phyloP scores from a whole-genome alignment of 306 rosid genomes.

The Trichosanthes truncata region DNA sequence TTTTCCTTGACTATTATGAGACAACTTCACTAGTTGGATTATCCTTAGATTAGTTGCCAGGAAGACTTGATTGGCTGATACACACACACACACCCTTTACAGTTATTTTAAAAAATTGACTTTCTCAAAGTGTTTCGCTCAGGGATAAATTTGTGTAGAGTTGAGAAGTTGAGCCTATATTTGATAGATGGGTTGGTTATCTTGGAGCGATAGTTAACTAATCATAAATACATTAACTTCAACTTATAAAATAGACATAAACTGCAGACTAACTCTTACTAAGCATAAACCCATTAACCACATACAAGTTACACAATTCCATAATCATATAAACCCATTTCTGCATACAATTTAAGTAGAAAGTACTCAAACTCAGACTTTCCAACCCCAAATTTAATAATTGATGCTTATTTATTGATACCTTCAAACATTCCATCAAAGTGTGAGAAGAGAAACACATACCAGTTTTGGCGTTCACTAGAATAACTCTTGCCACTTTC shows the following conservation, averaged over 20 bases:
- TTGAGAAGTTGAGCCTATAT: neutral
- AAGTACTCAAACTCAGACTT: neutral
- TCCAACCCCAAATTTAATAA: neutral
- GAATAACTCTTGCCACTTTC: neutral
- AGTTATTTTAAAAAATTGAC: neutral
- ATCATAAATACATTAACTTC: neutral
- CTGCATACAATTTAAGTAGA: neutral
- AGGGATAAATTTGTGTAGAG: neutral
- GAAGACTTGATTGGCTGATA: neutral
- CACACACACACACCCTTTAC: neutral
- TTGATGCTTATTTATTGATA: neutral
- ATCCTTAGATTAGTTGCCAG: neutral
- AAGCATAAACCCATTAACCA: neutral
- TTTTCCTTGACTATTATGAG: neutral
- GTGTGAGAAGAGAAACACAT: neutral
- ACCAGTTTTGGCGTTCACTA: neutral
- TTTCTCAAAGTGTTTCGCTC: neutral
- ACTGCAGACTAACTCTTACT: neutral
- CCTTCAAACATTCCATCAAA: neutral
- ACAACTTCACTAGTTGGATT: neutral
- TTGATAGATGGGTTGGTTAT: neutral
- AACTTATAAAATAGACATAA: neutral
- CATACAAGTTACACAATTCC: neutral
- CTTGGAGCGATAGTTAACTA: neutral
- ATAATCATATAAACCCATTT: neutral